Percentiles rank a stretch among this genome's conserved stretches.
Conservation (phyloP, 108 stramenopile genomes). For the Thalassiosira profunda region DNA sequence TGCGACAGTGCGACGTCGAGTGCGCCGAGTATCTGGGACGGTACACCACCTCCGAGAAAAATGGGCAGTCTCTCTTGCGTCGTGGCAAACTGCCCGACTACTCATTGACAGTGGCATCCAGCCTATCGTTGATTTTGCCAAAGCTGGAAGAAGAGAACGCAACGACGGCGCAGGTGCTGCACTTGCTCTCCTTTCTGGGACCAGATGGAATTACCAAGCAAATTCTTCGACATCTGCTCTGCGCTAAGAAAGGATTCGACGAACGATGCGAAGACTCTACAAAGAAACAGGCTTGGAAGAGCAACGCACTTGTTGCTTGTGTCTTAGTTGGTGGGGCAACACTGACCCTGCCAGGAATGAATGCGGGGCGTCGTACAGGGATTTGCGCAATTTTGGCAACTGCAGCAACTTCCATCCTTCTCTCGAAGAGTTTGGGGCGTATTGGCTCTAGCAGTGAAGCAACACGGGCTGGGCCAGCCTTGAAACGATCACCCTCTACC, state of each 20-base stretch:
- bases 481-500: background rate
- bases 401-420: background rate
- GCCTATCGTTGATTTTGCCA: constrained; percentile 58
- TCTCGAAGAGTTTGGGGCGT: background rate
- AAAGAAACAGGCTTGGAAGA: background rate
- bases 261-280: no score
- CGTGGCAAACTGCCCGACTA: constrained; percentile 55
- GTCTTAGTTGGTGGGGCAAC: constrained; percentile 11
- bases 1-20: constrained; percentile 68
- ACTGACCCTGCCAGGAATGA: background rate
- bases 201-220: constrained; percentile 66
- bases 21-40: constrained; percentile 69
- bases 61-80: constrained; percentile 41
- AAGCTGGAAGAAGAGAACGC: constrained; percentile 56
- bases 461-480: background rate
- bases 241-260: constrained; percentile 36
- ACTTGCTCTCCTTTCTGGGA: constrained; percentile 58
- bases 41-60: constrained; percentile 47
- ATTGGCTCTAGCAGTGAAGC: background rate
- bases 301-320: background rate
- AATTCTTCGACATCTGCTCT: constrained; percentile 51
- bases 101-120: constrained; percentile 52
- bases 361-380: background rate
- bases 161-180: constrained; percentile 45
- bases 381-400: background rate